Evolutionary conservation across 1,139 yeast genomes (phyloP), one percentile per base, ranked within the genome.

Genomic region (Suhomyces panamericanus): DNA sequence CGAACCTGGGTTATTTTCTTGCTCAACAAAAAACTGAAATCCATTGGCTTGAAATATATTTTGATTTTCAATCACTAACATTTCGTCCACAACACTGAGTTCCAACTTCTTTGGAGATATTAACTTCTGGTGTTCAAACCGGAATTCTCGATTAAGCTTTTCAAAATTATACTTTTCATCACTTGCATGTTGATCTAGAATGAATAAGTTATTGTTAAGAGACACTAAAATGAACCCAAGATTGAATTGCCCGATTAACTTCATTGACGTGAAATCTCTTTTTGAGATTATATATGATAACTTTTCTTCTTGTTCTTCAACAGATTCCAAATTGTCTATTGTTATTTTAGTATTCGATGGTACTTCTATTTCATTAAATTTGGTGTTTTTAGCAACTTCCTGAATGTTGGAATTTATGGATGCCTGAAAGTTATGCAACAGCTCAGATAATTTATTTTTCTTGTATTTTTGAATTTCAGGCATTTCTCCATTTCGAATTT

Each of bases 111-210:
- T 73, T 0, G 96, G 96, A 0, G 70, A 66, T 8, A 93, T 87
- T 41, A 93, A 69, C 1, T 82, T 81, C 63, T 93, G 99, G 24
- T 58, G 51, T 35, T 55, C 55, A 52, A 88, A 80, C 0, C 67
- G 64, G 0, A 87, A 81, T 10, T 73, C 74, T 24, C 64, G 60
- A 49, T 79, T 81, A 15, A 89, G 67, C 42, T 70, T 72, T 61
- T 95, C 99, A 69, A 88, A 93, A 62, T 93, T 93, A 66, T 59
- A 88, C 57, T 90, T 93, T 59, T 93, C 99, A 65, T 93, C 99
- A 51, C 96, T 87, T 0, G 99, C 99, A 67, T 93, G 99, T 64
- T 93, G 99, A 62, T 93, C 99, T 39, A 93, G 77, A 36, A 93
- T 91, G 56, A 93, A 90, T 35, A 93, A 60, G 58, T 88, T 89